Conservation (phyloP, 805 yeast genomes). For the Yamadazyma takamatsuzukensis region DNA sequence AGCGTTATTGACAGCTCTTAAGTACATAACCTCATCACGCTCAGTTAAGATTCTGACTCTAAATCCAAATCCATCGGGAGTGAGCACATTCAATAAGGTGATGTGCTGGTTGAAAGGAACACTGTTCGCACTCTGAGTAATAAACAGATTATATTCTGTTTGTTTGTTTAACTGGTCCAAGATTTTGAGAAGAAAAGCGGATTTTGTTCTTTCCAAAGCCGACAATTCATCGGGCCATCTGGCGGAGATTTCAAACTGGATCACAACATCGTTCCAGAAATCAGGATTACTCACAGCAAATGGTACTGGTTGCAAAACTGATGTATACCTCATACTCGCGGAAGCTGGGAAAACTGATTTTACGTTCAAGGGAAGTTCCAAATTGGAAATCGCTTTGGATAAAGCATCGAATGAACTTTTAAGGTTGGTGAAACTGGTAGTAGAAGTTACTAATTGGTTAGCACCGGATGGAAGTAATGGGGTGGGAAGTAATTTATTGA, state of each 20-base stretch:
- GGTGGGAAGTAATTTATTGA: slow-evolving; percentile 52
- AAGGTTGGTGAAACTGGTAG: slow-evolving; percentile 27
- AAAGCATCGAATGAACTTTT: slow-evolving; percentile 48
- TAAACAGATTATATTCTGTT: slow-evolving; percentile 51
- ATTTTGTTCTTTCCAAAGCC: slow-evolving; percentile 83
- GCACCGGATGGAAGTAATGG: slow-evolving; percentile 59
- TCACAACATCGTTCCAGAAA: slow-evolving; percentile 72
- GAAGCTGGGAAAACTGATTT: slow-evolving; percentile 73
- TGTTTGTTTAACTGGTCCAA: slow-evolving; percentile 44
- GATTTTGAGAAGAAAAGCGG: slow-evolving; percentile 80
- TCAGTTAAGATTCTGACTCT: slow-evolving; percentile 73
- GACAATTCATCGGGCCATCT: slow-evolving; percentile 93
- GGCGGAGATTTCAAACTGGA: slow-evolving; percentile 86
- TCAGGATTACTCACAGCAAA: slow-evolving; percentile 72
- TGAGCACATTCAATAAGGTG: slow-evolving; percentile 57
- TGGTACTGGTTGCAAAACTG: slow-evolving; percentile 77
- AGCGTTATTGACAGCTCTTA: slow-evolving; percentile 66
- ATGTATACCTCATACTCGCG: slow-evolving; percentile 69
- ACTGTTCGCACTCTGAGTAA: slow-evolving; percentile 57
- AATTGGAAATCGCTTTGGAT: slow-evolving; percentile 42
- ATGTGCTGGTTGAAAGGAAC: slow-evolving; percentile 64
- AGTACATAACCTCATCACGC: slow-evolving; percentile 72
- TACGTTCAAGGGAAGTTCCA: slow-evolving; percentile 64
- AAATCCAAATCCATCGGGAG: slow-evolving; percentile 92
- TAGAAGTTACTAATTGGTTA: slow-evolving; percentile 45